Evolutionary conservation across 805 yeast genomes (phyloP).

Genomic region (Kuraishia molischiana): DNA sequence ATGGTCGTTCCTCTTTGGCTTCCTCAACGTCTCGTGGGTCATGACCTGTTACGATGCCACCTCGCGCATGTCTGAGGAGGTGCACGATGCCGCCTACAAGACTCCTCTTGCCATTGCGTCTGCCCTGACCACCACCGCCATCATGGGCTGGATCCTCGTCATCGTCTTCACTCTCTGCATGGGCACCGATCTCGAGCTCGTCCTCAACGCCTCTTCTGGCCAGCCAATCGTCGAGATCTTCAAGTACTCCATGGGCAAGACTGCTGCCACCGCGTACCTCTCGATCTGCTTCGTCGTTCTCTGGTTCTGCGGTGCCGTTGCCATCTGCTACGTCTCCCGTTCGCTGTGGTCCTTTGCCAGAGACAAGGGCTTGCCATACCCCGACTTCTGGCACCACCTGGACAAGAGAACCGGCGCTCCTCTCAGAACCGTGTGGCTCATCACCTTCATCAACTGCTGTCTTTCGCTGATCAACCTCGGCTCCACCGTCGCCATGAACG

Average conservation of each 20-base stretch:
- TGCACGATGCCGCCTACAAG: slow-evolving; percentile 39
- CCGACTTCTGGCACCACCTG: slow-evolving; percentile 30
- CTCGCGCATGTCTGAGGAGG: slow-evolving; percentile 46
- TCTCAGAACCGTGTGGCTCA: slow-evolving; percentile 32
- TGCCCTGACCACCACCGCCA: slow-evolving; percentile 38
- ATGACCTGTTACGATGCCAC: slow-evolving; percentile 50
- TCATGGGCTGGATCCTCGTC: slow-evolving; percentile 38
- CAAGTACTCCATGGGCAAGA: slow-evolving; percentile 39
- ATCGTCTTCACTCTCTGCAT: slow-evolving; percentile 37
- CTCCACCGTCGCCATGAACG: slow-evolving; percentile 37
- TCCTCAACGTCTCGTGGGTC: slow-evolving; percentile 50
- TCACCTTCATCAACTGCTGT: slow-evolving; percentile 29
- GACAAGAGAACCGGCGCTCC: slow-evolving; percentile 31
- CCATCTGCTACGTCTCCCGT: slow-evolving; percentile 38
- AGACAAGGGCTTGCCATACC: slow-evolving; percentile 42
- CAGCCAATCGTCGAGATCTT: slow-evolving; percentile 45
- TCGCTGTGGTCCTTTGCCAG: slow-evolving; percentile 49
- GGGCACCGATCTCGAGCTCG: slow-evolving; percentile 25
- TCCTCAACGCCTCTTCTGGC: slow-evolving; percentile 24
- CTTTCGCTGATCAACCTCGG: slow-evolving; percentile 34
- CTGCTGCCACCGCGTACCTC: slow-evolving; percentile 43
- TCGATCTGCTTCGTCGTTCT: slow-evolving; percentile 37
- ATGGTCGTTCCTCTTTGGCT: slow-evolving; percentile 48
- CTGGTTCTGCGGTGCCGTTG: slow-evolving; percentile 44
- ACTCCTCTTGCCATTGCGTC: slow-evolving; percentile 53